These are phyloP conservation scores for Aspergillus steynii DNA, from an alignment of 495 filamentous ascomycete species.

Conservation along the genomic window DNA sequence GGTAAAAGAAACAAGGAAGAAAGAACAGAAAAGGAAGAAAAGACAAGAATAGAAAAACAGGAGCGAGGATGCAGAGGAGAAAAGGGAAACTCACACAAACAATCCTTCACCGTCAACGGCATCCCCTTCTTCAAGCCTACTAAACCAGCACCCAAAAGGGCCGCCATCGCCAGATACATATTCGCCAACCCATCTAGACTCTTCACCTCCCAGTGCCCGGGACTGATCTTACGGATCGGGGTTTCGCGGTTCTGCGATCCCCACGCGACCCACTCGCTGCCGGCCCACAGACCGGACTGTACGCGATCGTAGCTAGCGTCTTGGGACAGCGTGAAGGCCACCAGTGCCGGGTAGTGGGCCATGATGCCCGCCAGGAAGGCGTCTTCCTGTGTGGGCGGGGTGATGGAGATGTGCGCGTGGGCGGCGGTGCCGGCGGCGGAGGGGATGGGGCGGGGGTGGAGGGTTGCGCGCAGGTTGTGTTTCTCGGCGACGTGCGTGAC, in stretches of 20 bases:
- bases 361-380: conserved; percentile 43
- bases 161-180: conserved; percentile 51
- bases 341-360: conserved; percentile 30
- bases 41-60: no score
- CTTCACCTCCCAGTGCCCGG: conserved; percentile 45
- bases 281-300: conserved; percentile 55
- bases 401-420: conserved; percentile 46
- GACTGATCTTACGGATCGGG: conserved; percentile 40
- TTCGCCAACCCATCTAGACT: conserved; percentile 43
- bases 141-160: conserved; percentile 65
- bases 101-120: conserved; percentile 56
- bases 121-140: conserved; percentile 53
- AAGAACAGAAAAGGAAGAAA: neutral
- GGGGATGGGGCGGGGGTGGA: conserved; percentile 71
- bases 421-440: conserved; percentile 38
- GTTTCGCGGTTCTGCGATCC: conserved; percentile 47
- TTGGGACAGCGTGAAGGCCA: conserved; percentile 38
- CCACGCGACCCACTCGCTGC: conserved; percentile 46
- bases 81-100: conserved; percentile 36
- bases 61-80: neutral
- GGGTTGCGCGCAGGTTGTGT: conserved; percentile 64
- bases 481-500: conserved; percentile 49
- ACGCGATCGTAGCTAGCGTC: conserved; percentile 46
- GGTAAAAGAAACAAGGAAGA: neutral
- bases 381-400: conserved; percentile 26